Evolutionary conservation across 306 rosid species (phyloP), one percentile per base, ranked within the genome.

Genomic region (Abrus precatorius): DNA sequence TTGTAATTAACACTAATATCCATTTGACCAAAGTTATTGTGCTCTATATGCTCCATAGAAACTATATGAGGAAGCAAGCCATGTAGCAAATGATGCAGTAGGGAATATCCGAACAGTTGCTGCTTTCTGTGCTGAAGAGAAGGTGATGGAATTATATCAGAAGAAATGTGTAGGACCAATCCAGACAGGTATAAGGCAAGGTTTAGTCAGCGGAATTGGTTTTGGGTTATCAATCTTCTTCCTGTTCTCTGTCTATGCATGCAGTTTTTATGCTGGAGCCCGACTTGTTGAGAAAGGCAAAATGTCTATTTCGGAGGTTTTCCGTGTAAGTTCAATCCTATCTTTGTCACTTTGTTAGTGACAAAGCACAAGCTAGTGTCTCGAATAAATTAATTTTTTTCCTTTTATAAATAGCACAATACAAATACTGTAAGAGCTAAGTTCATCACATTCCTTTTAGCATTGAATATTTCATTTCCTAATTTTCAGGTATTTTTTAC

Each of bases 11-110:
- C 43, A 52, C 61, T 53, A 28, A 43, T 34, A 30, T 56, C 72
- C 28, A 55, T 53, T 54, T 76, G 43, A 38, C 20, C 5, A 43
- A 47, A 44, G 13, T 44, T 83, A 74, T 36, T 50, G 34, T 65
- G 30, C 30, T 69, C 27, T 33, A 5, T 27, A 13, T 81, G 45
- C 59, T 76, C 6, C 20, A 49, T 71, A 92, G 98, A 85, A 80
- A 85, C 89, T 90, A 86, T 90, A 92, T 28, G 98, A 92, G 84
- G 97, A 88, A 69, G 97, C 98, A n/a, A 94, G 97, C 76, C 90
- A 94, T 74, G 84, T 90, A 11, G 97, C 92, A 2, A 94, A 55
- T 53, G 95, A 91, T 45, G 98, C 97, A 5, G 97, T 89, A 5
- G 93, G 97, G 53, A 91, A 92, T 74, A 93, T 93, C 47, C 85